Base-by-base conservation (phyloP, 371 early-diverging fungal species). In the Lichtheimia ramosa region DNA sequence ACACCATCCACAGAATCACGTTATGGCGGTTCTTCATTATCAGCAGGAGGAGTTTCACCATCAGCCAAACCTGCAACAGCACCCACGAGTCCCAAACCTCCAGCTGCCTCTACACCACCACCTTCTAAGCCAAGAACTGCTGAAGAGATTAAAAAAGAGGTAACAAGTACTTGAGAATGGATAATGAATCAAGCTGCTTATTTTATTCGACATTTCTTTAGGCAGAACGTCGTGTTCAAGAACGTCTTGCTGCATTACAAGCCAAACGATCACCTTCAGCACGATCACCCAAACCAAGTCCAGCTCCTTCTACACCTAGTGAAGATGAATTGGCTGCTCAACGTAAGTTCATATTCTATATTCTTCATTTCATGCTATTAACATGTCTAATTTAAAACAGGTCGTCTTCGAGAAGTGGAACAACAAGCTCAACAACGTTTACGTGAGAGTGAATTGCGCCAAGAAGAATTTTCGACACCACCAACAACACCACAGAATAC, bases 171-270 rank as follows among this genome's bases (percentile, higher is more conserved):
- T 3, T 14, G 23, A 2, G 13, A 18, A 8, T 16, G 16, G 27
- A 43, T 24, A 14, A 16, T 50, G 34, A 27, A 43, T 51, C 10
- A 10, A n/a, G n/a, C n/a, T n/a, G n/a, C n/a, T n/a, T n/a, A n/a
- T n/a, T n/a, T 34, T 34, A 34, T 34, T 34, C 34, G 10, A 34
- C 34, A 8, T 48, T 5, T n/a, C n/a, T n/a, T 14, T 65, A 76
- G 77, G 81, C 78, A 24, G 81, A 81, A 51, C 64, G 81, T 51
- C 78, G 81, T 55, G 78, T 81, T 14, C 76, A 81, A 68, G 81
- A 81, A 43, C 78, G 78, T 20, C 58, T 77, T 60, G 77, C 75
- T 25, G 77, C 77, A 12, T 61, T 80, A 52, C 76, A 74, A 57
- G 69, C 66, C 5, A 72, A 69, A 41, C 66, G 71, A 50, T 70